Base-by-base conservation (phyloP, 176 grass and related monocot species). In the Juncus inflexus region DNA sequence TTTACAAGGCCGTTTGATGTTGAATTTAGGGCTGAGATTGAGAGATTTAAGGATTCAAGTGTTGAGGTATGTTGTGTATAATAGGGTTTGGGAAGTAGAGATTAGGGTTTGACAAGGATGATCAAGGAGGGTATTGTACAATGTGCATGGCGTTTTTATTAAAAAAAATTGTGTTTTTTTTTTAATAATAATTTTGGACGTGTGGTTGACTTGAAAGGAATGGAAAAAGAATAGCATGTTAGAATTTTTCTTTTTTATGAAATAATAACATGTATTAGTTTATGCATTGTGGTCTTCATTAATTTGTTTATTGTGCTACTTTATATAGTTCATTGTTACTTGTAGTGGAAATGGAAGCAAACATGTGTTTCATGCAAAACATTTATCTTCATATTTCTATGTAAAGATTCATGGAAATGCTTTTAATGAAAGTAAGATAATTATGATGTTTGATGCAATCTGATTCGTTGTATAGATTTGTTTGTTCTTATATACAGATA, bases 1-100 rank as follows among this genome's bases (percentile, higher is more conserved):
- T 47, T 47, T 47, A 6, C 0, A 50, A 59, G 58, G 19, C 56
- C 64, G 40, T 76, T 54, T 82, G 72, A 76, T 82, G 19, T 28
- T 0, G 19, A 28, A 28, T 28, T 1, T 0, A 28, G 19, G 19
- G 19, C 19, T 10, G 10, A 43, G 64, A 58, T 76, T 58, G 39
- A 6, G 70, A n/a, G 57, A 7, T 45, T 4, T 1, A 28, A 50
- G 9, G 43, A 47, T 47, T 47, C 2, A 9, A 57, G 35, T 58
- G 12, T 61, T 3, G 15, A 39, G 12, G 55, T 42, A 28, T 56
- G 43, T 47, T 47, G 64, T 77, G 11, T 42, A 75, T 75, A 65
- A 6, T 54, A 75, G 72, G 12, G 47, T 54, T 63, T 43, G 53
- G 50, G 50, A 15, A 49, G 56, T 47, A 28, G 43, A 47, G 9